phyloP scores from a whole-genome alignment of 2,329 filamentous ascomycete species.

The Paraphoma sp. region DNA sequence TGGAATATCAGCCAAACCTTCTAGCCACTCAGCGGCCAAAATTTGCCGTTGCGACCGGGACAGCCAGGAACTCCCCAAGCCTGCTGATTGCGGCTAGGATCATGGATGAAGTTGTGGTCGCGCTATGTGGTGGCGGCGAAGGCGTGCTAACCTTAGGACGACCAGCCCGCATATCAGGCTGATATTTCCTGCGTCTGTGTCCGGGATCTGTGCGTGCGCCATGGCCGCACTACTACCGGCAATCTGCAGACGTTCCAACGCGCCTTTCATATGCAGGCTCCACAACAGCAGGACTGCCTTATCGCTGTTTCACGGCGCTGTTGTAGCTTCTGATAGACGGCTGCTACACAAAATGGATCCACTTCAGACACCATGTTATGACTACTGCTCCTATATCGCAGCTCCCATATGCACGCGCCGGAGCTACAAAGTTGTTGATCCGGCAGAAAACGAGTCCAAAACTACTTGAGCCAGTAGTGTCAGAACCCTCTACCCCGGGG shows the following conservation, averaged over 20 bases:
- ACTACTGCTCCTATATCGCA: conserved; percentile 25
- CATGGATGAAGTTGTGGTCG: conserved; percentile 16
- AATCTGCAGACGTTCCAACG: conserved; percentile 29
- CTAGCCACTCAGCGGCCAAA: conserved; percentile 25
- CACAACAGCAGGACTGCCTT: conserved; percentile 39
- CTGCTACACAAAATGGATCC: conserved; percentile 18
- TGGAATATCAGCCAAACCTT: conserved; percentile 22
- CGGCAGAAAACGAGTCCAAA: conserved; percentile 39
- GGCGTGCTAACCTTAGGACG: conserved; percentile 27
- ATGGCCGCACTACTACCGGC: conserved; percentile 26
- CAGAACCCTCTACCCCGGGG: conserved; percentile 17
- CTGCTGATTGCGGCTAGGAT: conserved; percentile 17
- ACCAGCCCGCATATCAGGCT: conserved; percentile 43
- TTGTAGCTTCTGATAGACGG: conserved; percentile 36
- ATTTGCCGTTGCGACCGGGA: conserved; percentile 14
- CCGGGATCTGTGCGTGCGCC: conserved; percentile 31
- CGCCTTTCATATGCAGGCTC: conserved; percentile 23
- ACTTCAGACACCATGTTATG: conserved; percentile 31
- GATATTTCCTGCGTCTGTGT: conserved; percentile 29
- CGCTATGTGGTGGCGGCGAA: conserved; percentile 20
- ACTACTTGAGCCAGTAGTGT: conserved; percentile 16
- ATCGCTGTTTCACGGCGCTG: conserved; percentile 46
- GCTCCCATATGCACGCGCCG: conserved; percentile 28
- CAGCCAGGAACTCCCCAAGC: conserved; percentile 15
- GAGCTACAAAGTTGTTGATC: conserved; percentile 34